Evolutionary conservation across 495 filamentous ascomycete species (phyloP).

Genomic region (Neurospora sp.): DNA sequence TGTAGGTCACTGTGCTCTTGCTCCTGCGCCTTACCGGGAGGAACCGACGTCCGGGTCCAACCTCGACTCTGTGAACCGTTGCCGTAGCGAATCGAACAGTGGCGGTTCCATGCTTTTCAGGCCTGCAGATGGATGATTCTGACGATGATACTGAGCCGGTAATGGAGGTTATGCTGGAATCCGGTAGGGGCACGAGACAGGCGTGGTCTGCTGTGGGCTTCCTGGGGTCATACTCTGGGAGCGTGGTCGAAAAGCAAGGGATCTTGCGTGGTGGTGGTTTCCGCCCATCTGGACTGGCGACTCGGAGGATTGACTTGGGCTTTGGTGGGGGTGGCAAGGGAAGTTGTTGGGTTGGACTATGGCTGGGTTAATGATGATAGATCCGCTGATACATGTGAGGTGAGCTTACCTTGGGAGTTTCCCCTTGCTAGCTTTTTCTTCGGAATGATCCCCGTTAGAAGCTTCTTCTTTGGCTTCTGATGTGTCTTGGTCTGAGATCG

Average conservation of each 20-base stretch:
- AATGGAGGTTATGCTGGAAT: background rate
- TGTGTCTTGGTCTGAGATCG: background rate
- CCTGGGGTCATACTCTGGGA: conserved; percentile 3
- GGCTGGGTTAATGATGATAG: background rate
- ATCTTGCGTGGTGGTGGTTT: conserved; percentile 10
- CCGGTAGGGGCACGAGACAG: background rate
- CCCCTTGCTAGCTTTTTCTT: background rate
- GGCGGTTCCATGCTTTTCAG: conserved; percentile 1
- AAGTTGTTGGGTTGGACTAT: conserved; percentile 2
- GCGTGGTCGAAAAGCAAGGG: conserved; percentile 8
- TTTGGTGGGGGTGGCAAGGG: conserved; percentile 3
- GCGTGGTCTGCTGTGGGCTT: conserved; percentile 5
- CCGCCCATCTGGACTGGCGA: conserved; percentile 18
- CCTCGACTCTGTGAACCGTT: conserved; percentile 23
- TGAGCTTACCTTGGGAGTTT: conserved; percentile 11
- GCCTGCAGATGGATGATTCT: background rate
- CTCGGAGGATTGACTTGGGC: conserved; percentile 23
- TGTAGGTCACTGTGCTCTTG: conserved; percentile 25
- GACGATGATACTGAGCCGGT: background rate
- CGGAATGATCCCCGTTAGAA: background rate
- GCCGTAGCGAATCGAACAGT: conserved; percentile 26
- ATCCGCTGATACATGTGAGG: background rate
- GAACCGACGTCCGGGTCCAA: conserved; percentile 20
- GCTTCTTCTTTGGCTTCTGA: conserved; percentile 4
- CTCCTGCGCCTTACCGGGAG: conserved; percentile 24